phyloP scores from a whole-genome alignment of 192 early-diverging fungal genomes.

The Coemansia sp. region DNA sequence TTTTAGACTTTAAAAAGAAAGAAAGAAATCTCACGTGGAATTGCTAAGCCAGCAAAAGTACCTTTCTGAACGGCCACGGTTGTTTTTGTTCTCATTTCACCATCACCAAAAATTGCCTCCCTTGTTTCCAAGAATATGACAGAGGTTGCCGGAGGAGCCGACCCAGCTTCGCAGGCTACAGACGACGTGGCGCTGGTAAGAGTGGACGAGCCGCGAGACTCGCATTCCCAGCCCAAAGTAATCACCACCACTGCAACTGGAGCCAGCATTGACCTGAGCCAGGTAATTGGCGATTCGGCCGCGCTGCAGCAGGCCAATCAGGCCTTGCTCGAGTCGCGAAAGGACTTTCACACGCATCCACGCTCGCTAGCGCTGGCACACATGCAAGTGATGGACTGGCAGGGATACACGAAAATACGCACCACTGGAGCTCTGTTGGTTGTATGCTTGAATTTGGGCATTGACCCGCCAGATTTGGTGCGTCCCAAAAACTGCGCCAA shows the following conservation, averaged over 20 bases:
- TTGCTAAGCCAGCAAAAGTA: too few relatives aligned
- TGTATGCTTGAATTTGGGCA: conserved; percentile 94
- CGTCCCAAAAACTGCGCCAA: conserved; percentile 85
- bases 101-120: too few relatives aligned
- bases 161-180: background rate
- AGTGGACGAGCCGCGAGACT: conserved; percentile 25
- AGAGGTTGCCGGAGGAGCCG: conserved; percentile 24
- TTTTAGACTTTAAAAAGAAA: too few relatives aligned
- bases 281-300: conserved; percentile 24
- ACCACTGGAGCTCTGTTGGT: conserved; percentile 85
- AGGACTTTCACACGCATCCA: conserved; percentile 51
- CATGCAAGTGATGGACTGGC: conserved; percentile 61
- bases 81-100: background rate
- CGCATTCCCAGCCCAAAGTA: conserved; percentile 18
- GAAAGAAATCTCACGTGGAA: too few relatives aligned
- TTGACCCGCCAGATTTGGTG: conserved; percentile 89
- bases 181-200: conserved; percentile 17
- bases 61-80: too few relatives aligned
- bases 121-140: conserved; percentile 28
- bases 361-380: conserved; percentile 41
- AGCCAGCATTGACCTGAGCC: conserved; percentile 33
- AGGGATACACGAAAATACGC: conserved; percentile 67
- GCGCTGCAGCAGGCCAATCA: conserved; percentile 11
- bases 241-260: conserved; percentile 41
- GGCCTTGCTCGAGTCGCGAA: conserved; percentile 33